A percentile compares a stretch with the other conserved stretches of the same genome.
Evolutionary conservation across 2,329 filamentous ascomycete genomes (phyloP).

Genomic region (Botrytis elliptica): DNA sequence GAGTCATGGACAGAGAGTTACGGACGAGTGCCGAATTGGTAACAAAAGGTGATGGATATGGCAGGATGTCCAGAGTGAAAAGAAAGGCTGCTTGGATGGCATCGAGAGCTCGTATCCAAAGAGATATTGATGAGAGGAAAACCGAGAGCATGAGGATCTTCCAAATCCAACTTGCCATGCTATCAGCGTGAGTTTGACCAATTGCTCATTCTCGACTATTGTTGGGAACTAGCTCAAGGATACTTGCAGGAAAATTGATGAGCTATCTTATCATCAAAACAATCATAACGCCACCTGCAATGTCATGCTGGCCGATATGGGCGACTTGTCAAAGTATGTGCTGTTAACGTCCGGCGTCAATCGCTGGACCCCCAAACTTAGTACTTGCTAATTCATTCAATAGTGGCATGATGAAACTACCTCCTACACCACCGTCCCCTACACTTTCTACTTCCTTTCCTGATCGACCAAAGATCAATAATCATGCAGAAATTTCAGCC

Average conservation of each 20-base stretch:
- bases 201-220: neutral
- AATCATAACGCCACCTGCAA: slow-evolving; percentile 28
- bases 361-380: neutral
- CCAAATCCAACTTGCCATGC: slow-evolving; percentile 30
- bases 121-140: slow-evolving; percentile 28
- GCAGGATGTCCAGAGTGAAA: slow-evolving; percentile 29
- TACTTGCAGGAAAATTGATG: slow-evolving; percentile 29
- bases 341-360: slow-evolving; percentile 1
- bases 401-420: slow-evolving; percentile 19
- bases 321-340: slow-evolving; percentile 20
- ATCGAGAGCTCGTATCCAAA: slow-evolving; percentile 27
- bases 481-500: slow-evolving; percentile 18
- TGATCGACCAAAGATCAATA: slow-evolving; percentile 4
- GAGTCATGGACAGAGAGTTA: slow-evolving; percentile 26
- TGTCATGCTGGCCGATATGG: slow-evolving; percentile 18
- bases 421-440: slow-evolving; percentile 13
- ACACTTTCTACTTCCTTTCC: slow-evolving; percentile 1
- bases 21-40: slow-evolving; percentile 21
- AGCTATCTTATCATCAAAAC: slow-evolving; percentile 31
- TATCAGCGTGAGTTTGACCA: slow-evolving; percentile 28
- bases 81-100: slow-evolving; percentile 29
- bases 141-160: slow-evolving; percentile 29
- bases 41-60: slow-evolving; percentile 27
- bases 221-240: slow-evolving; percentile 9
- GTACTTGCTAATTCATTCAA: slow-evolving; percentile 16